Evolutionary conservation across 495 filamentous ascomycete species (phyloP).

Genomic region (Margaritispora aquatica): DNA sequence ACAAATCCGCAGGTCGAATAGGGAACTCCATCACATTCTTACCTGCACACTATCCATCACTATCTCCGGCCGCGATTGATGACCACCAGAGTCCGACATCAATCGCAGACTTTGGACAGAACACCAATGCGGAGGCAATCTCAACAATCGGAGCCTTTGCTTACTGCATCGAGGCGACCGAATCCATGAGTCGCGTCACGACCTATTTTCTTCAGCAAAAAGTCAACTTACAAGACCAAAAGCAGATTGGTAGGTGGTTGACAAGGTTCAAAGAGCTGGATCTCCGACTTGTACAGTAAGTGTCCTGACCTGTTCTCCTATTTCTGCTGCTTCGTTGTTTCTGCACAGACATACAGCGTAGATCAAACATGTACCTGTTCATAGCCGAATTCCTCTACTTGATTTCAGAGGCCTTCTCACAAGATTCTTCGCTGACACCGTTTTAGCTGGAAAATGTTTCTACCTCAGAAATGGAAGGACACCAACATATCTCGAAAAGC

Average conservation of each 20-base stretch:
- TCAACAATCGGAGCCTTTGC: conserved; percentile 34
- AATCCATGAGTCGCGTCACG: conserved; percentile 31
- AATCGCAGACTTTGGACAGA: background rate
- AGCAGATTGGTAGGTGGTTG: conserved; percentile 32
- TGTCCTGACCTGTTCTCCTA: background rate
- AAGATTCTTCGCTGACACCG: conserved; percentile 26
- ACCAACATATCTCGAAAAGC: conserved; percentile 28
- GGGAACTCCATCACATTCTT: conserved; percentile 27
- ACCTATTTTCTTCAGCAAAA: conserved; percentile 33
- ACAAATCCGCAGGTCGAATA: conserved; percentile 22
- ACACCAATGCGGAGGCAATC: conserved; percentile 20
- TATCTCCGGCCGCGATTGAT: background rate
- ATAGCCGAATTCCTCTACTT: background rate
- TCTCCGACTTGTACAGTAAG: conserved; percentile 31
- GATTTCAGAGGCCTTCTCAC: conserved; percentile 9
- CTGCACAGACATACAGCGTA: background rate
- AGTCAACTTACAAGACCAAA: conserved; percentile 26
- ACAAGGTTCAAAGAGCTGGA: conserved; percentile 39
- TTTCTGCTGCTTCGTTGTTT: background rate
- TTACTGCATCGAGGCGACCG: conserved; percentile 37
- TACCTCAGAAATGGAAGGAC: conserved; percentile 14
- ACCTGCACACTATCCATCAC: background rate
- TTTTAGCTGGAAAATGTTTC: conserved; percentile 22
- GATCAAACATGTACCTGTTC: background rate
- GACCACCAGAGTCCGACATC: background rate